A percentile compares a stretch with the other conserved stretches of the same genome.
Evolutionary conservation across 306 rosid species (phyloP).

Genomic region (Neltuma alba): DNA sequence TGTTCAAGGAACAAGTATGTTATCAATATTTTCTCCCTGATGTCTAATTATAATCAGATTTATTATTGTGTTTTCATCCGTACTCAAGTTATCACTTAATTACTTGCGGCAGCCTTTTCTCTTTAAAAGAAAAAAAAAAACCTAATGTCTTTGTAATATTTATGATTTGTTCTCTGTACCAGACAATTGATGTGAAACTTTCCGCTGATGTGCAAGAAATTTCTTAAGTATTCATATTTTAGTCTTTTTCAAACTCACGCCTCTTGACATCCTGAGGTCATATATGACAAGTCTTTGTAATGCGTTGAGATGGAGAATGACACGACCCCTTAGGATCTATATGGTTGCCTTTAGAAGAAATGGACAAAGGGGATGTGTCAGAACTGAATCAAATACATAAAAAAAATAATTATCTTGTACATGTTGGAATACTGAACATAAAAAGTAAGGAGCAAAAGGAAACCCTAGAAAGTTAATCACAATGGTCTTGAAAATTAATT

Average conservation of each 20-base stretch:
- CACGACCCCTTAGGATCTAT: constrained; percentile 12
- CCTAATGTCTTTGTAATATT: constrained; percentile 14
- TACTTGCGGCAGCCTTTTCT: not conserved
- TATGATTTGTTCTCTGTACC: not conserved
- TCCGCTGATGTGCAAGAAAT: too few species aligned
- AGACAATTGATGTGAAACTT: too few species aligned
- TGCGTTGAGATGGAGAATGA: constrained; percentile 9
- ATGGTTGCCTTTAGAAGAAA: constrained; percentile 6
- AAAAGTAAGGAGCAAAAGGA: not conserved
- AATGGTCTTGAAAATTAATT: constrained; percentile 3
- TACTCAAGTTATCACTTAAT: constrained; percentile 13
- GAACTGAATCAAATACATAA: not conserved
- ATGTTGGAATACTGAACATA: not conserved
- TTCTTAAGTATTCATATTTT: too few species aligned
- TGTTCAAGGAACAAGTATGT: constrained; percentile 70
- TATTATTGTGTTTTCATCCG: constrained; percentile 4
- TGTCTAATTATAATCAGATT: constrained; percentile 3
- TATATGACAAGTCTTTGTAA: not conserved
- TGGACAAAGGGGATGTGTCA: not conserved
- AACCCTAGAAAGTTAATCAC: constrained; percentile 20
- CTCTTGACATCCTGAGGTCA: constrained; percentile 11
- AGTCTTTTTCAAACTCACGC: constrained; percentile 1
- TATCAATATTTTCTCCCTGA: not conserved
- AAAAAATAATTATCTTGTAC: not conserved
- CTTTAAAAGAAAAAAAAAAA: too few species aligned